Percentiles rank a stretch among this genome's conserved stretches.
phyloP scores from a whole-genome alignment of 1,284 basidiomycete species.

The Grifola frondosa region DNA sequence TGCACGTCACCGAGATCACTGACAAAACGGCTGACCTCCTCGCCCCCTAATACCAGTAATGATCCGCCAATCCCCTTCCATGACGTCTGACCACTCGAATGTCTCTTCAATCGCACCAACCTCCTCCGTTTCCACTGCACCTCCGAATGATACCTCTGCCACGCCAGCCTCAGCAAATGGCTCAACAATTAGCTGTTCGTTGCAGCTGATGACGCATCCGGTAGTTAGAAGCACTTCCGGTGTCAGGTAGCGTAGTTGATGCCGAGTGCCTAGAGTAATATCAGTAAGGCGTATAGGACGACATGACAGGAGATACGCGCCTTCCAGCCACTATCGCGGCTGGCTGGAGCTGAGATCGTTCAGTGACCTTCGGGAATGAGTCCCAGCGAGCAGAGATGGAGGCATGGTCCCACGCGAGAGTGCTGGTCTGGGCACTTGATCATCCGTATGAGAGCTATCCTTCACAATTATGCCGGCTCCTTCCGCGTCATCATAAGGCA shows the following conservation, averaged over 20 bases:
- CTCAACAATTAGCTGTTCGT: conserved; percentile 29
- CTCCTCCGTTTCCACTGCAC: conserved; percentile 17
- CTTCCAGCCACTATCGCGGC: conserved; percentile 52
- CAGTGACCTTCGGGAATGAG: conserved; percentile 30
- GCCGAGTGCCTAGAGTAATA: conserved; percentile 42
- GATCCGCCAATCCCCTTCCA: conserved; percentile 29
- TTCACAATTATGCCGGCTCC: background rate
- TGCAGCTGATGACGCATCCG: conserved; percentile 36
- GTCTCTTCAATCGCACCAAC: conserved; percentile 20
- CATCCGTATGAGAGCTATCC: background rate
- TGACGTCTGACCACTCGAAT: conserved; percentile 27
- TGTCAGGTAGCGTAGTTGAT: conserved; percentile 53
- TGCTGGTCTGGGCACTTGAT: no score
- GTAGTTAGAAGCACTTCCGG: conserved; percentile 50
- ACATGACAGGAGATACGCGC: conserved; percentile 30
- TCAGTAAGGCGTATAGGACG: background rate
- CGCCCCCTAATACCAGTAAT: no score
- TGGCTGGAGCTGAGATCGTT: conserved; percentile 32
- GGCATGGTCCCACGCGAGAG: conserved; percentile 38
- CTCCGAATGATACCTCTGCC: conserved; percentile 25
- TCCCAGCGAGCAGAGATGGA: conserved; percentile 44
- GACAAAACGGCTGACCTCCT: no score
- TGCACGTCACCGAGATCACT: no score
- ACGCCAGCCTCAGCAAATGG: conserved; percentile 18
- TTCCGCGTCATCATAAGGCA: conserved; percentile 24